phyloP scores from a whole-genome alignment of 2,329 filamentous ascomycete genomes.

The Cladobotryum protrusum region DNA sequence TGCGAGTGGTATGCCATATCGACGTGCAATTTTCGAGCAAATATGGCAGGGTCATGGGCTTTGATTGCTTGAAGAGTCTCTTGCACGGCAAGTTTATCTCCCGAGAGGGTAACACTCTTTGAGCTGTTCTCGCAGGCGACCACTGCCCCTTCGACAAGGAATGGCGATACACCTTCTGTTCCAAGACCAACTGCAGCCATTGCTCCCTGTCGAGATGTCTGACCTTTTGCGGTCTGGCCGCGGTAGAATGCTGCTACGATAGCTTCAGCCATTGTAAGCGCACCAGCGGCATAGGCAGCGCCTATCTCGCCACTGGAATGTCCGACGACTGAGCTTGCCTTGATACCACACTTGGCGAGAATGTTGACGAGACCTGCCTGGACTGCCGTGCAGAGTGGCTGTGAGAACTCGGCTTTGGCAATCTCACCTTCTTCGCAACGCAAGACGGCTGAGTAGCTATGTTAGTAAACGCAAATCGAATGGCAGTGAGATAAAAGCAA shows the following conservation, averaged over 20 bases:
- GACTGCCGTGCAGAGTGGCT: conserved; percentile 5
- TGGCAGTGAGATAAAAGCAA: not conserved
- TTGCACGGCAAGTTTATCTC: conserved; percentile 36
- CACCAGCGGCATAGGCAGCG: conserved; percentile 20
- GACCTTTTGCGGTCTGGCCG: not conserved
- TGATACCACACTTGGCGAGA: not conserved
- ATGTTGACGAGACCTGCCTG: conserved; percentile 2
- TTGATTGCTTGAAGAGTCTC: conserved; percentile 23
- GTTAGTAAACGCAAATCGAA: no score
- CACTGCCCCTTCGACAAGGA: conserved; percentile 7
- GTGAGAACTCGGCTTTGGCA: conserved; percentile 1
- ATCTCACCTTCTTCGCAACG: conserved; percentile 13
- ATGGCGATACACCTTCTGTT: not conserved
- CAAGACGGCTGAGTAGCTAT: not conserved
- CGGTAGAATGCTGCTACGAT: conserved; percentile 7
- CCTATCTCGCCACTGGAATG: conserved; percentile 9
- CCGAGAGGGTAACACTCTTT: conserved; percentile 41
- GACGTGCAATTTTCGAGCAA: conserved; percentile 38
- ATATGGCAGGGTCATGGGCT: conserved; percentile 32
- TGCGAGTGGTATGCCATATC: conserved; percentile 46
- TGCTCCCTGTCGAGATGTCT: not conserved
- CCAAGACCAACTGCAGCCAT: conserved; percentile 8
- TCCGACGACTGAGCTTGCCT: not conserved
- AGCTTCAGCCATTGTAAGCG: not conserved
- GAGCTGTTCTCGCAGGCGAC: conserved; percentile 45